Percentiles rank a stretch among this genome's conserved stretches.
phyloP scores from a whole-genome alignment of 1,284 basidiomycete species.

The Rhodofomes roseus region DNA sequence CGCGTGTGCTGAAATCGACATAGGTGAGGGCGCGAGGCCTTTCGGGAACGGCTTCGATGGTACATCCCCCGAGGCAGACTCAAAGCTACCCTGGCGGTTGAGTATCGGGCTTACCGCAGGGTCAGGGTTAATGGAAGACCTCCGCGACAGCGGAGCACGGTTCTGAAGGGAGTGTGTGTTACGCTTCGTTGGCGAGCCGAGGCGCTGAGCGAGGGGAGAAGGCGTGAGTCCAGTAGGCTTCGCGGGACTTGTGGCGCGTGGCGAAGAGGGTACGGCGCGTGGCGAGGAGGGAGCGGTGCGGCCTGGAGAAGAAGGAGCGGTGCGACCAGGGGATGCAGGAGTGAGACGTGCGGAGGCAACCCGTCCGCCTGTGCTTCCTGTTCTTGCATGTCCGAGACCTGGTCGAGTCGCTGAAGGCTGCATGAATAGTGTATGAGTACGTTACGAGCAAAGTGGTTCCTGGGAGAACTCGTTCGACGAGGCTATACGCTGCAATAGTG shows the following conservation, averaged over 20 bases:
- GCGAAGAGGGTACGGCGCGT: constrained; percentile 29
- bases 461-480: background rate
- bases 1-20: constrained; percentile 7
- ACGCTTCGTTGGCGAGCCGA: constrained; percentile 40
- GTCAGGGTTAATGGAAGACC: constrained; percentile 21
- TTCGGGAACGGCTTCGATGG: constrained; percentile 16
- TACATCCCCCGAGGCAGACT: constrained; percentile 17
- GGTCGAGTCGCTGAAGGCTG: constrained; percentile 24
- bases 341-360: constrained; percentile 33
- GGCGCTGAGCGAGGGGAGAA: constrained; percentile 22
- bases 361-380: constrained; percentile 34
- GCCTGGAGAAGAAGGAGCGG: constrained; percentile 22
- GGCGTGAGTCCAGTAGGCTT: constrained; percentile 25
- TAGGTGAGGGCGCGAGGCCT: constrained; percentile 8
- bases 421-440: background rate
- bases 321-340: constrained; percentile 16
- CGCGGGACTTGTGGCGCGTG: constrained; percentile 39
- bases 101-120: constrained; percentile 21
- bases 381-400: constrained; percentile 35
- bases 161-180: constrained; percentile 32
- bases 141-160: constrained; percentile 29
- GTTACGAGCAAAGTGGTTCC: background rate
- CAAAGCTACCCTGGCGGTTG: constrained; percentile 20
- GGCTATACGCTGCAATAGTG: no score
- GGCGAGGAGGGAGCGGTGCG: constrained; percentile 22